Base-by-base conservation (phyloP, 2,329 filamentous ascomycete species). In the Pseudocercospora musae region DNA sequence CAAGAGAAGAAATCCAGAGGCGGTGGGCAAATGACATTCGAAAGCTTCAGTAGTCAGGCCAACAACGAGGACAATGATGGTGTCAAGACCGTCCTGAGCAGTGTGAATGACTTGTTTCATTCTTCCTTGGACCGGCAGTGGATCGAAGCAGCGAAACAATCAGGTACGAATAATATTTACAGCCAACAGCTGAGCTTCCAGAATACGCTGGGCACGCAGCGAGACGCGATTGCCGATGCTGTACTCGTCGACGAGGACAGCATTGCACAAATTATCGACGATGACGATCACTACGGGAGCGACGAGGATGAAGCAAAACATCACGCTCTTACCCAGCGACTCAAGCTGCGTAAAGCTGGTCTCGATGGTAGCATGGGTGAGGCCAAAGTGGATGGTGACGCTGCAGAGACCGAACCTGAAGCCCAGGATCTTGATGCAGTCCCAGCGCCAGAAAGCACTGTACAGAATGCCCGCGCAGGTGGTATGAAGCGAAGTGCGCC, bases 61-160 rank as follows among this genome's bases (percentile, higher is more conserved):
- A 0, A 80, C 84, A 11, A 87, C 85, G 68, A 71, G 40, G 68
- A 58, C 27, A 18, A 40, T 7, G 78, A 82, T 4, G 77, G 78
- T 2, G 80, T 97, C n/a, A 89, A 88, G 68, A 96, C 94, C 0
- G 85, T 87, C 1, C 76, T 96, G 42, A 86, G 96, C 71, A 93
- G 94, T 57, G 88, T 98, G 0, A 89, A 93, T 73, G 94, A 98
- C 72, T 80, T 99, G 15, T 96, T 90, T 73, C 89, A 90, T 0
- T 82, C 85, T 6, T 64, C 57, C 0, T 46, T 62, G 48, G 58
- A 66, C 25, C 33, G 52, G 7, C 63, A 62, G 21, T 67, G 62
- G 62, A 56, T 54, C 15, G 31, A 33, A 13, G 50, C 40, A 46
- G 59, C 54, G 27, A 46, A 46, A 7, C 54, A 60, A 5, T 56